Evolutionary conservation across 768 basidiomycete species (phyloP).

Genomic region (Asterophora lycoperdoides): DNA sequence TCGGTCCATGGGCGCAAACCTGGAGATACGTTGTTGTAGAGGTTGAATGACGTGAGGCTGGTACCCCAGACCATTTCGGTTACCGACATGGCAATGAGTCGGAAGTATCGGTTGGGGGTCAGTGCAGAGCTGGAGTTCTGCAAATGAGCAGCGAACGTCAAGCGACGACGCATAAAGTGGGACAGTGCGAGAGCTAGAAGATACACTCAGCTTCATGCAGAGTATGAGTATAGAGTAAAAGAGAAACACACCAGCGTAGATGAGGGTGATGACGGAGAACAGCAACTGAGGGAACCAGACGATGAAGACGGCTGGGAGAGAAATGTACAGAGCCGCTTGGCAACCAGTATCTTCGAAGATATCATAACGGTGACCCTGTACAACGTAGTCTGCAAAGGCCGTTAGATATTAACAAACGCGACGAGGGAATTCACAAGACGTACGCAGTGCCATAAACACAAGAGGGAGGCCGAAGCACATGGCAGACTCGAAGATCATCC

Average conservation of each 20-base stretch:
- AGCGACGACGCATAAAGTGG: slow-evolving; percentile 44
- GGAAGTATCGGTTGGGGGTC: slow-evolving; percentile 44
- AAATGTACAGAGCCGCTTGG: slow-evolving; percentile 27
- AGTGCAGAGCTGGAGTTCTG: slow-evolving; percentile 27
- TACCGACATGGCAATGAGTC: slow-evolving; percentile 55
- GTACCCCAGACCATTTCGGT: slow-evolving; percentile 39
- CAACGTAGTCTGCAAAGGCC: slow-evolving; percentile 31
- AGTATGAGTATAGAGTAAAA: slow-evolving; percentile 8
- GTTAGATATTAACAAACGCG: slow-evolving; percentile 17
- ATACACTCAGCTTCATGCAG: background rate
- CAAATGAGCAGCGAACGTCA: slow-evolving; percentile 45
- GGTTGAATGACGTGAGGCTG: slow-evolving; percentile 20
- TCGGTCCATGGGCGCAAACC: slow-evolving; percentile 41
- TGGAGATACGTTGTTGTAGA: slow-evolving; percentile 27
- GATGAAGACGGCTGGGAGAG: slow-evolving; percentile 33
- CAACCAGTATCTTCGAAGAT: slow-evolving; percentile 51
- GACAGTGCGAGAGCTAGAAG: slow-evolving; percentile 19
- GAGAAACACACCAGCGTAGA: background rate
- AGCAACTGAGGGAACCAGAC: slow-evolving; percentile 38
- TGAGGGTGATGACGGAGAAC: slow-evolving; percentile 21
- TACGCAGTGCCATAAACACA: slow-evolving; percentile 38
- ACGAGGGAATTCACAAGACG: slow-evolving; percentile 25
- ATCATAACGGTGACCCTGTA: slow-evolving; percentile 47
- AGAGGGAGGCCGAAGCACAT: slow-evolving; percentile 37
- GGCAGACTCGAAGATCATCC: slow-evolving; percentile 27